Base-by-base conservation (phyloP, 768 basidiomycete species). In the Tricholoma furcatifolium region DNA sequence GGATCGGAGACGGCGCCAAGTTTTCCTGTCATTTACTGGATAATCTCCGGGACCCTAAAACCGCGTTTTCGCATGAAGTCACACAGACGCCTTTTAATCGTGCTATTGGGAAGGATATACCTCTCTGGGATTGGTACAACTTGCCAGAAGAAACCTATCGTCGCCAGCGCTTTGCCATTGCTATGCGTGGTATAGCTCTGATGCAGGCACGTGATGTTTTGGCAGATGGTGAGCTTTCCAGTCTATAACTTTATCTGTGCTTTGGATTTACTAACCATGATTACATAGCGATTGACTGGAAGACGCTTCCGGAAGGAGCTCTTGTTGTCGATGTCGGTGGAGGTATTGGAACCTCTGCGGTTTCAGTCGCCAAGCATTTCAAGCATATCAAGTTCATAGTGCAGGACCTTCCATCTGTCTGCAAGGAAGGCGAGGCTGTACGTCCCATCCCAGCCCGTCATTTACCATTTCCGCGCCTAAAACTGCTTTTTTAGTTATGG, bases 311-410 rank as follows among this genome's bases (percentile, higher is more conserved):
- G 1, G 20, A 49, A 34, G 59, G 52, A 7, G 51, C 61, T 4
- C 36, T 64, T 20, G 56, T 70, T 21, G 65, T 70, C n/a, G 69
- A 70, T 47, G 67, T 70, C 8, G 67, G 63, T 0, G 68, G 67
- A 6, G 66, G 67, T 3, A 51, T 67, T 12, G 69, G 69, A 3
- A 55, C 58, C 1, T 56, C 60, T n/a, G 49, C 67, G 1, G 40
- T 65, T 14, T 21, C 57, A n/a, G 21, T 70, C 10, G 60, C 60
- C 20, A 53, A 58, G 53, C 47, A 54, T 0, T 45, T 53, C 30
- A 50, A 62, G 8, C 52, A 65, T 30, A 53, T 66, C 2, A 61
- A 57, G 32, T 47, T 63, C 14, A 39, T 69, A 11, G 49, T 70
- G 20, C 67, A 71, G 46, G 68, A 70, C 43, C 53, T 58, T 5